Evolutionary conservation across 768 basidiomycete species (phyloP).

Genomic region (Mycena rosella): DNA sequence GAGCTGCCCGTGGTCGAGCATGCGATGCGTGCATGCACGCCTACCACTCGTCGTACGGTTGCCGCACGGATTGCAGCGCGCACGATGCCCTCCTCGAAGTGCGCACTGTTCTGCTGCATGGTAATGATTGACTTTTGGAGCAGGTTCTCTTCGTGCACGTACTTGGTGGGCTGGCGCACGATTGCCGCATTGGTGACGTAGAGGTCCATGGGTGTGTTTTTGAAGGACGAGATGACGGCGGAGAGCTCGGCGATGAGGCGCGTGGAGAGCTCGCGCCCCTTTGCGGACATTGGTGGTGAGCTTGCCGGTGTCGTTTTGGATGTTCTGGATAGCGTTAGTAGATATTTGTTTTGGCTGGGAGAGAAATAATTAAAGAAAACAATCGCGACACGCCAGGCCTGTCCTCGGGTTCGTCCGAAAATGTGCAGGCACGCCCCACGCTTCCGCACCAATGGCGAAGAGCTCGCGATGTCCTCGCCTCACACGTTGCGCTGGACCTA

Average conservation of each 20-base stretch:
- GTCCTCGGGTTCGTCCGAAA: no score
- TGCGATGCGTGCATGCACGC: constrained; percentile 84
- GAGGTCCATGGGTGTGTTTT: constrained; percentile 97
- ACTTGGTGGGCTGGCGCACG: constrained; percentile 84
- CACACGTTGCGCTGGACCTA: no score
- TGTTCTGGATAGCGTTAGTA: constrained; percentile 64
- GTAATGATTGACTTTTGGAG: constrained; percentile 98
- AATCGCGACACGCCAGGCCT: no score
- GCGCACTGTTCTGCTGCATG: constrained; percentile 97
- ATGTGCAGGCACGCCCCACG: no score
- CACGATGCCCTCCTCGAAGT: constrained; percentile 97
- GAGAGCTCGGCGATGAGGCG: constrained; percentile 90
- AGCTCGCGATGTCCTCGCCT: no score
- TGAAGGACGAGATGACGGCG: constrained; percentile 88
- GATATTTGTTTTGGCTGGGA: not conserved
- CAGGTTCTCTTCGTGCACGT: constrained; percentile 97
- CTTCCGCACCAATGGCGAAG: no score
- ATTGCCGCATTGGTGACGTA: constrained; percentile 81
- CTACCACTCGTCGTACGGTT: constrained; percentile 95
- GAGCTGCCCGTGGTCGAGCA: constrained; percentile 90
- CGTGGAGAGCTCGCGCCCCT: constrained; percentile 91
- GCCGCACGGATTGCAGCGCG: constrained; percentile 97
- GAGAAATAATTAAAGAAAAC: not conserved
- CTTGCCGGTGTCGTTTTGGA: constrained; percentile 94
- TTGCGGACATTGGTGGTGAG: constrained; percentile 91